Conservation (phyloP, 2,329 filamentous ascomycete species). For the Penicillium sp. region DNA sequence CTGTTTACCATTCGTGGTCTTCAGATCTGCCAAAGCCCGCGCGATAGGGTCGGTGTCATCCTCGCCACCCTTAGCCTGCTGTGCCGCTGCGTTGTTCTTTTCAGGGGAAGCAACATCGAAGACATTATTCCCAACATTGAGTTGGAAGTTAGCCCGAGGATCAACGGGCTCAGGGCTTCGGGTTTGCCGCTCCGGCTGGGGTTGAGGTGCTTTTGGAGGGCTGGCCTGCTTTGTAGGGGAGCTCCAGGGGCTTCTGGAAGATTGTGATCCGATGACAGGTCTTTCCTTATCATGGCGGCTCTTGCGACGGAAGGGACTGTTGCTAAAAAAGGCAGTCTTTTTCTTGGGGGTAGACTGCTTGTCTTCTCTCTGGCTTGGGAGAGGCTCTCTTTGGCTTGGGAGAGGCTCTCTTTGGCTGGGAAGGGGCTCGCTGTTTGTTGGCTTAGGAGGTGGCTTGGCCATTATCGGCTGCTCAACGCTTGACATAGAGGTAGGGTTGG, state of each 20-base stretch:
- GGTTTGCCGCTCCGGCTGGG: slow-evolving; percentile 24
- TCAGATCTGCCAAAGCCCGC: slow-evolving; percentile 87
- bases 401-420: slow-evolving; percentile 54
- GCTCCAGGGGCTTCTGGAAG: slow-evolving; percentile 59
- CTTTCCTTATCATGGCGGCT: slow-evolving; percentile 75
- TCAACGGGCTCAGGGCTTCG: slow-evolving; percentile 76
- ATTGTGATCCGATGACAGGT: slow-evolving; percentile 29
- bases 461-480: slow-evolving; percentile 76
- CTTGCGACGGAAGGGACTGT: slow-evolving; percentile 90
- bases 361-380: slow-evolving; percentile 59
- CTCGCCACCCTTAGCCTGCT: slow-evolving; percentile 46
- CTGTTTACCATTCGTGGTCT: slow-evolving; percentile 82
- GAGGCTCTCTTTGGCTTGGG: slow-evolving; percentile 53
- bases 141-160: slow-evolving; percentile 85
- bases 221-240: slow-evolving; percentile 47
- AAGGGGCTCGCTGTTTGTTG: slow-evolving; percentile 42
- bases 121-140: slow-evolving; percentile 95
- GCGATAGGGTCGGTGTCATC: slow-evolving; percentile 87
- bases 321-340: slow-evolving; percentile 88
- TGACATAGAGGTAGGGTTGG: slow-evolving; percentile 84
- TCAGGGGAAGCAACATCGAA: slow-evolving; percentile 88
- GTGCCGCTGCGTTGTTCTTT: slow-evolving; percentile 50
- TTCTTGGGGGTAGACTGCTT: slow-evolving; percentile 68
- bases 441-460: slow-evolving; percentile 72
- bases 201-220: slow-evolving; percentile 45